phyloP scores from a whole-genome alignment of 179 eudicot species.

The Heliamphora pulchella region DNA sequence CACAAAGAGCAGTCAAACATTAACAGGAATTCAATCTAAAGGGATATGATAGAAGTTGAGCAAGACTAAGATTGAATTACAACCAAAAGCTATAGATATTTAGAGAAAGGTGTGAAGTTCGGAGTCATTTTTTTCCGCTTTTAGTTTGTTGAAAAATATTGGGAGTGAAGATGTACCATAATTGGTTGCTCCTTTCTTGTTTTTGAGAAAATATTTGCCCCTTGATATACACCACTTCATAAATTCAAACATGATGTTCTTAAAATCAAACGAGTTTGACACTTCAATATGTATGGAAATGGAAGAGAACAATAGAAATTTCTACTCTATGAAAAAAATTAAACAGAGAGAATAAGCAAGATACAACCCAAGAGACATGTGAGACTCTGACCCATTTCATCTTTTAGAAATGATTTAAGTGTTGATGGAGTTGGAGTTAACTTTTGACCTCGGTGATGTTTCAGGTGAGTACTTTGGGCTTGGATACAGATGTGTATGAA shows the following conservation, averaged over 20 bases:
- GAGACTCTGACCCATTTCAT: background rate
- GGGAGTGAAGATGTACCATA: background rate
- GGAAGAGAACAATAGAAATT: background rate
- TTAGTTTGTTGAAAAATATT: background rate
- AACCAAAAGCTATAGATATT: background rate
- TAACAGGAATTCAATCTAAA: background rate
- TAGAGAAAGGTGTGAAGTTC: background rate
- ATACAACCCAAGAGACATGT: background rate
- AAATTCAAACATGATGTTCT: too few relatives aligned
- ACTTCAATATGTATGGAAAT: background rate
- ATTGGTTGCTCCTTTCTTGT: background rate
- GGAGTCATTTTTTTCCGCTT: background rate
- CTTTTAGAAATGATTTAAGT: background rate
- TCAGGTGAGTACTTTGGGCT: too few relatives aligned
- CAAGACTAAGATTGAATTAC: background rate
- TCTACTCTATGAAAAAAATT: too few relatives aligned
- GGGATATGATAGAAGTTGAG: background rate
- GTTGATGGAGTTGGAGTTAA: too few relatives aligned
- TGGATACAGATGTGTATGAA: too few relatives aligned
- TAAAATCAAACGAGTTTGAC: too few relatives aligned
- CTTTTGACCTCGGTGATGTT: too few relatives aligned
- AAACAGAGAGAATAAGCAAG: background rate
- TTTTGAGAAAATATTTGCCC: background rate
- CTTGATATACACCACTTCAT: background rate
- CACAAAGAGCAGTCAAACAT: background rate